Evolutionary conservation across 2,329 filamentous ascomycete species (phyloP).

Genomic region (Beauveria sp.): DNA sequence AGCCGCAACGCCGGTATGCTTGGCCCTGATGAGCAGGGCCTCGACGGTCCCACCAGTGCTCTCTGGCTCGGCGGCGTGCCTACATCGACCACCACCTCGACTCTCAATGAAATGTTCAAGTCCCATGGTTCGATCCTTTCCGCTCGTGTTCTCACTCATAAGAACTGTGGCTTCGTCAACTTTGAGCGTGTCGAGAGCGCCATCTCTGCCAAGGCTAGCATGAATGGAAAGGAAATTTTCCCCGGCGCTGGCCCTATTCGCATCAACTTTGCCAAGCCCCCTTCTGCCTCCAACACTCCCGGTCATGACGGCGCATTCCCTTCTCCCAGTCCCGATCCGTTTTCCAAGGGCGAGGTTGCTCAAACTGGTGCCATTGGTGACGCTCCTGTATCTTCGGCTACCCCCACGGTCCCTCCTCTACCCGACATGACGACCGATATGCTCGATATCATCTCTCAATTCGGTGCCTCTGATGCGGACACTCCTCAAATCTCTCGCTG

Average conservation of each 20-base stretch:
- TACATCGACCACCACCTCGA: conserved; percentile 92
- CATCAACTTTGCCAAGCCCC: conserved; percentile 96
- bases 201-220: conserved; percentile 73
- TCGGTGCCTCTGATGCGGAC: conserved; percentile 79
- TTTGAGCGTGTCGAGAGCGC: conserved; percentile 89
- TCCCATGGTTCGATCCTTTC: conserved; percentile 87
- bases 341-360: conserved; percentile 45
- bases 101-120: conserved; percentile 89
- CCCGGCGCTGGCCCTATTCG: conserved; percentile 89
- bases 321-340: conserved; percentile 85
- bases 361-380: conserved; percentile 28
- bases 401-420: conserved; percentile 64
- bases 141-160: conserved; percentile 89
- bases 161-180: conserved; percentile 98
- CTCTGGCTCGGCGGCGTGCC: conserved; percentile 97
- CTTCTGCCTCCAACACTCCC: conserved; percentile 81
- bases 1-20: conserved; percentile 61
- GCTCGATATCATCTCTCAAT: conserved; percentile 74
- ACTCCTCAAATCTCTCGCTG: conserved; percentile 61
- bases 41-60: conserved; percentile 86
- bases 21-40: conserved; percentile 65
- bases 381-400: conserved; percentile 30
- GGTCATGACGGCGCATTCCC: conserved; percentile 82
- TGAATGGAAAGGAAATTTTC: conserved; percentile 98
- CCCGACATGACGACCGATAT: conserved; percentile 77